phyloP scores from a whole-genome alignment of 768 basidiomycete genomes.

The Xerocomellus amylosporus region DNA sequence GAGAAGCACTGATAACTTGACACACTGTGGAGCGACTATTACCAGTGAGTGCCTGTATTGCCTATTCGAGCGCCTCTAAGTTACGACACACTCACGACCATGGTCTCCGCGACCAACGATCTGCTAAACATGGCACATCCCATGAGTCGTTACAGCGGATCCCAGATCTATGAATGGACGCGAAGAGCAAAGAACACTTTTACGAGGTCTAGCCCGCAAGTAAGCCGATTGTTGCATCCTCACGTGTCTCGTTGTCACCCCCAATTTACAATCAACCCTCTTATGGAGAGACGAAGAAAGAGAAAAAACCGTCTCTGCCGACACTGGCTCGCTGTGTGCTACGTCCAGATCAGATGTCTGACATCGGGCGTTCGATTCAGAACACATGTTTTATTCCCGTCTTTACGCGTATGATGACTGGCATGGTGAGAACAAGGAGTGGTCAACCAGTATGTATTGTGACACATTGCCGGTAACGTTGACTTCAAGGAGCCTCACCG shows the following conservation, averaged over 20 bases:
- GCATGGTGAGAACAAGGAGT: not conserved
- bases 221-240: not conserved
- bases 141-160: not conserved
- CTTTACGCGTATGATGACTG: not conserved
- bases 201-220: not conserved
- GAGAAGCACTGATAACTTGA: not conserved
- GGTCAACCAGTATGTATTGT: not conserved
- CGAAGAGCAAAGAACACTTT: not conserved
- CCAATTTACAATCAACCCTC: not conserved
- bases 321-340: not conserved
- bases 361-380: not conserved
- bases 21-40: slow-evolving; percentile 17
- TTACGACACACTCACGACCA: not conserved
- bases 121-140: slow-evolving; percentile 1
- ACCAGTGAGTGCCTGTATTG: not conserved
- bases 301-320: no score
- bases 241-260: not conserved
- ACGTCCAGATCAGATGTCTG: not conserved
- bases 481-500: not conserved
- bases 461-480: not conserved
- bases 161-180: slow-evolving; percentile 2
- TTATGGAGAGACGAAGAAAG: not conserved
- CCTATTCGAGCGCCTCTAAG: not conserved
- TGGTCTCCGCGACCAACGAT: slow-evolving; percentile 10
- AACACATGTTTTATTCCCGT: slow-evolving; percentile 9